phyloP scores from a whole-genome alignment of 805 yeast species.

The Ogataea nitratoaversa region DNA sequence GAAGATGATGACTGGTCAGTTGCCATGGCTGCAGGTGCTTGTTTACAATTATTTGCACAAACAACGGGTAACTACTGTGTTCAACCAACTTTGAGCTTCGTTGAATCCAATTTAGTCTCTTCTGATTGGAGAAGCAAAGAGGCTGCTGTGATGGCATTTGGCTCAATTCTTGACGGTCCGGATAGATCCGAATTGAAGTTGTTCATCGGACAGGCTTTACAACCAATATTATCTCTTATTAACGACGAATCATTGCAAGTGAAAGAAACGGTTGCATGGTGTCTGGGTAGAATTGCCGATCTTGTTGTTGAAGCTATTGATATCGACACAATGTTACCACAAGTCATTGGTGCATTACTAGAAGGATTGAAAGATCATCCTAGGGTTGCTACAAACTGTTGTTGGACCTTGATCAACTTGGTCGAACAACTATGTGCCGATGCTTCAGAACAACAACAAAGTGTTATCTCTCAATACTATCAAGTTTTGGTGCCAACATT shows the following conservation, averaged over 20 bases:
- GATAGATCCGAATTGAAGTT: constrained; percentile 62
- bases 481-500: constrained; percentile 64
- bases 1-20: constrained; percentile 98
- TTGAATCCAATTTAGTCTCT: constrained; percentile 62
- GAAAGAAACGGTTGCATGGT: constrained; percentile 97
- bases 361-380: constrained; percentile 88
- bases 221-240: constrained; percentile 71
- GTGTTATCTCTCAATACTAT: constrained; percentile 73
- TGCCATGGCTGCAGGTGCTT: constrained; percentile 98
- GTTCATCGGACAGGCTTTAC: constrained; percentile 77
- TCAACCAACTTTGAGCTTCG: constrained; percentile 79
- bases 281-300: constrained; percentile 94
- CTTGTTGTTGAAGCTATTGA: constrained; percentile 74
- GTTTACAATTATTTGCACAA: constrained; percentile 90
- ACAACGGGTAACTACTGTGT: constrained; percentile 83
- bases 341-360: constrained; percentile 66
- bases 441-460: constrained; percentile 45
- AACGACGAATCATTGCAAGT: constrained; percentile 77
- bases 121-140: constrained; percentile 82
- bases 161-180: constrained; percentile 94
- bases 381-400: constrained; percentile 91
- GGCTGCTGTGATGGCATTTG: constrained; percentile 99
- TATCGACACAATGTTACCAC: constrained; percentile 58
- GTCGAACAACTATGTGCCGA: constrained; percentile 72
- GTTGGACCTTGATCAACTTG: constrained; percentile 94